phyloP scores from a whole-genome alignment of 495 filamentous ascomycete genomes.

The Chaetomium tenue region DNA sequence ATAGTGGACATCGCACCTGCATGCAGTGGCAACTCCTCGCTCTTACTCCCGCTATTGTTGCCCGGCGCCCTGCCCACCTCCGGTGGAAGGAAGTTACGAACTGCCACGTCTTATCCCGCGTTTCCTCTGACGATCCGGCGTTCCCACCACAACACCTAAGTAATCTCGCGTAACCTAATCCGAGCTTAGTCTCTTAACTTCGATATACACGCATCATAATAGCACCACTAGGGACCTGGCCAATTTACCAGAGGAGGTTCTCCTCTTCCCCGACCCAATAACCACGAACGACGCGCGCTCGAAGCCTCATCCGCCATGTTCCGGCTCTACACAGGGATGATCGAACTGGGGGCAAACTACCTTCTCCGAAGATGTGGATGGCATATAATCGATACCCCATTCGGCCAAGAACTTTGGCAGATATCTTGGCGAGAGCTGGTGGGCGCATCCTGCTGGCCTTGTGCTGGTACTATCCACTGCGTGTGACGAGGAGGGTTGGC shows the following conservation, averaged over 20 bases:
- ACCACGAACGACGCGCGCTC: no score
- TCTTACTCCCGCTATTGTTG: background rate
- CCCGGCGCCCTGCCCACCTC: background rate
- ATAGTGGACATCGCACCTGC: background rate
- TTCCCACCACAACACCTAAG: background rate
- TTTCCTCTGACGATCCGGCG: background rate
- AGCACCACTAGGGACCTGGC: background rate
- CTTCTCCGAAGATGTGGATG: background rate
- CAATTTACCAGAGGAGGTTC: no score
- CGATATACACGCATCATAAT: background rate
- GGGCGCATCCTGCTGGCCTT: background rate
- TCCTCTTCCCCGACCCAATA: no score
- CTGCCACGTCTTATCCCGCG: background rate
- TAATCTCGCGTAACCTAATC: background rate
- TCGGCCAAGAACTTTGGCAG: background rate
- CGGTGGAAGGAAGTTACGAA: background rate
- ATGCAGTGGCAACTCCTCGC: background rate
- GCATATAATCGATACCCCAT: no score
- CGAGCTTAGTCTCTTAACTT: background rate
- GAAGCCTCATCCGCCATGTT: no score
- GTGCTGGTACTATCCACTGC: background rate
- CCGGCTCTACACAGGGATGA: no score
- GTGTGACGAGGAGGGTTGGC: background rate
- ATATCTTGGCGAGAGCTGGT: background rate
- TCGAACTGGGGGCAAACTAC: background rate